Conservation (phyloP, 179 eudicot genomes). For the Beta lomatogona region DNA sequence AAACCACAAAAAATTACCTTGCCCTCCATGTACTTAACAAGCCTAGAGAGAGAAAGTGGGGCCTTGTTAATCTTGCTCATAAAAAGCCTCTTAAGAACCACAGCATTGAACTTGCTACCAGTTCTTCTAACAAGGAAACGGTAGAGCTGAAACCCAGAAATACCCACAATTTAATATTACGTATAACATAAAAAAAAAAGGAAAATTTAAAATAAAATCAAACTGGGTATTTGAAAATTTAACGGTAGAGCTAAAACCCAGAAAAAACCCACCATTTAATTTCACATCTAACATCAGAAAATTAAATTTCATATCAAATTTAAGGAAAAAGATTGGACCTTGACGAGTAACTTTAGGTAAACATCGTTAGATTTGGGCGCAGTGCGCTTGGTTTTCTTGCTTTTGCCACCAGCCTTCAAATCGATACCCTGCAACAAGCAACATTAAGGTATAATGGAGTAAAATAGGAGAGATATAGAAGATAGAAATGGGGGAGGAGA, state of each 20-base stretch:
- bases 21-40: slow-evolving; percentile 54
- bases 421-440: slow-evolving; percentile 53
- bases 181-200: background rate
- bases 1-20: slow-evolving; percentile 38
- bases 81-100: slow-evolving; percentile 74
- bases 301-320: background rate
- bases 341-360: slow-evolving; percentile 65
- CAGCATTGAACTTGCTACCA: slow-evolving; percentile 84
- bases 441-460: background rate
- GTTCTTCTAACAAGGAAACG: slow-evolving; percentile 81
- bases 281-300: background rate
- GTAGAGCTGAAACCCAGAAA: slow-evolving; percentile 49
- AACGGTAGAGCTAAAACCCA: background rate
- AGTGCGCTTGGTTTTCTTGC: slow-evolving; percentile 58
- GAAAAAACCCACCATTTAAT: background rate
- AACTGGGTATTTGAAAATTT: background rate
- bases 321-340: slow-evolving; percentile 31
- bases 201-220: background rate
- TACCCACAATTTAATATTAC: background rate
- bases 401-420: slow-evolving; percentile 69
- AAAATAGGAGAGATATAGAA: background rate
- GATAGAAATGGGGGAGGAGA: background rate
- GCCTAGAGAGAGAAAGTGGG: slow-evolving; percentile 73
- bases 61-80: slow-evolving; percentile 84
- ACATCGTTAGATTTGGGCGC: slow-evolving; percentile 69